Conservation (phyloP, 1,284 basidiomycete species). For the Fomitopsis betulina region DNA sequence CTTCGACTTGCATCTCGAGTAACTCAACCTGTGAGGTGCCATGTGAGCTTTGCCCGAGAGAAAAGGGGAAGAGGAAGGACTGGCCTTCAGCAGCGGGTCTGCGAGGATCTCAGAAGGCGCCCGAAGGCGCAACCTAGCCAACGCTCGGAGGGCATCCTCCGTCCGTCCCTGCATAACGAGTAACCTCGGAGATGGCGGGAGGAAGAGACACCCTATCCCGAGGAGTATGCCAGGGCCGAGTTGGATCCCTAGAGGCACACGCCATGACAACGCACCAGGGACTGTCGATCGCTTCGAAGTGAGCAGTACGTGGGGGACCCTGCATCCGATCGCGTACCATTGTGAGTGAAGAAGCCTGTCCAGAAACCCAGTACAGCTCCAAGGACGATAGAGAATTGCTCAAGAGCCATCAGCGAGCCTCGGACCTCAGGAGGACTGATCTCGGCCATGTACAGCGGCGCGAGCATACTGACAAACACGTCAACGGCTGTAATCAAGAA, state of each 20-base stretch:
- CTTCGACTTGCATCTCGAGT: conserved; percentile 69
- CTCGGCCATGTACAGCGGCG: conserved; percentile 79
- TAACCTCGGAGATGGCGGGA: conserved; percentile 73
- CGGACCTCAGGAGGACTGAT: conserved; percentile 77
- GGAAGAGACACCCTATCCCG: conserved; percentile 54
- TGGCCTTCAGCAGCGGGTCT: conserved; percentile 55
- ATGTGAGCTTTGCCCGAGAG: not conserved
- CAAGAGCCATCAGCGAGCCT: conserved; percentile 76
- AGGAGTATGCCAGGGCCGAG: conserved; percentile 66
- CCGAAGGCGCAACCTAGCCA: conserved; percentile 50
- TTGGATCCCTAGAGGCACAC: conserved; percentile 72
- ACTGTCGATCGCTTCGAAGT: conserved; percentile 31
- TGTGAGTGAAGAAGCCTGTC: conserved; percentile 71
- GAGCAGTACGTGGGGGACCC: not conserved
- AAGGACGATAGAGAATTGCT: conserved; percentile 75
- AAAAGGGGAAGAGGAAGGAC: conserved; percentile 7
- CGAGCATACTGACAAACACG: conserved; percentile 53
- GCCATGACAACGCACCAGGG: conserved; percentile 62
- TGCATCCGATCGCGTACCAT: conserved; percentile 37
- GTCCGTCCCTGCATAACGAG: conserved; percentile 53
- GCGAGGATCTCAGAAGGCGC: conserved; percentile 31
- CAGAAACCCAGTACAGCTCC: conserved; percentile 80
- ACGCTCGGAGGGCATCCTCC: conserved; percentile 34
- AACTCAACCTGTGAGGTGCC: conserved; percentile 52
- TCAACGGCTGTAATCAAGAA: not conserved